Base-by-base conservation (phyloP, 2,329 filamentous ascomycete species). In the Exophiala sp. region DNA sequence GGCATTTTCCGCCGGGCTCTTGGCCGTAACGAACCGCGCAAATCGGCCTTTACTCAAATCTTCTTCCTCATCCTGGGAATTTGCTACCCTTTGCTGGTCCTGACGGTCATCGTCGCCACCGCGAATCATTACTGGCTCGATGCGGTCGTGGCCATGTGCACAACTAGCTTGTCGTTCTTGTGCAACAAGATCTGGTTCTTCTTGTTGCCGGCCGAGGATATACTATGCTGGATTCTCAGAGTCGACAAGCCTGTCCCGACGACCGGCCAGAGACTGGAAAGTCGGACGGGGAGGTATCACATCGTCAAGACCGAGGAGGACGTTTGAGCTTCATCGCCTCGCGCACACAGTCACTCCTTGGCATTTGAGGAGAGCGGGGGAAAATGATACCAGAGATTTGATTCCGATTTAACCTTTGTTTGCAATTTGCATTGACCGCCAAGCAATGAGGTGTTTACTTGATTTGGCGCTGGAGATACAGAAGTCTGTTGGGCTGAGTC, bases 81-180 rank as follows among this genome's bases (percentile, higher is more conserved):
- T n/a, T 64, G 65, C 21, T 78, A 79, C 58, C 74, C 75, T 5
- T 48, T 66, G 10, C 67, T 75, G 38, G 74, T 79, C 21, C 62
- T 78, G 18, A 67, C 68, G 2, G 72, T 73, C 3, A 79, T 80
- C 53, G 74, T 79, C 3, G 75, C 76, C 18, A 79, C 76, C 1
- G 77, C 77, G n/a, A 80, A 80, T 56, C 77, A 79, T 61, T 79
- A 79, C 63, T 78, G 72, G 66, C 67, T 79, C 50, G 77, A 79
- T 59, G 76, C 76, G 0, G 60, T 73, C 13, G 70, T 76, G 4
- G 76, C 76, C 10, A 71, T 70, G 1, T 65, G 70, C 50, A 75
- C 73, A 16, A 74, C 75, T 2, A 64, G 68, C 3, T 41, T 77
- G 10, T 70, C 71, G 2, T 78, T 76, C 56, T 40, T 68, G 3